These are phyloP conservation scores for Claviceps quebecensis DNA, from an alignment of 2,329 filamentous ascomycete genomes.

Conservation along the genomic window DNA sequence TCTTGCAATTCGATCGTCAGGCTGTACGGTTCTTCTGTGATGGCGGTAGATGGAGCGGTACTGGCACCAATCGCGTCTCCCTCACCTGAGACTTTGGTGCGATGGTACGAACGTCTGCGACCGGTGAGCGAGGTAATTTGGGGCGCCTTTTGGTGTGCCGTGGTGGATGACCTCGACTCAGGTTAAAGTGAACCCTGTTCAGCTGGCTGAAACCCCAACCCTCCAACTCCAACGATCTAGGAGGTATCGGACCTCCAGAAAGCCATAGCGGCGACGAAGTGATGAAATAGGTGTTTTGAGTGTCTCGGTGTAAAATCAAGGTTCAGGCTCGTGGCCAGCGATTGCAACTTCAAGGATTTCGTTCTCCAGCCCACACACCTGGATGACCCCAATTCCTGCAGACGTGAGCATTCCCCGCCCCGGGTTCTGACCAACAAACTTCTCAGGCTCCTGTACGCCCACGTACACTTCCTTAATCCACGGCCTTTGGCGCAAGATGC, in stretches of 20 bases:
- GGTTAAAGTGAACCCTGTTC: background rate
- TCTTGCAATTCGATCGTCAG: background rate
- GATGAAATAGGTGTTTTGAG: background rate
- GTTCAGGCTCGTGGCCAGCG: slow-evolving; percentile 49
- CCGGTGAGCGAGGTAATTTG: background rate
- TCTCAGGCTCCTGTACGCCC: slow-evolving; percentile 79
- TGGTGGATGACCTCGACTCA: background rate
- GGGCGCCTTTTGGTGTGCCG: too few species aligned
- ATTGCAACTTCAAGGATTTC: slow-evolving; percentile 74
- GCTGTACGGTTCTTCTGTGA: background rate
- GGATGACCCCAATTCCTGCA: slow-evolving; percentile 59
- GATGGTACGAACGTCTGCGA: background rate
- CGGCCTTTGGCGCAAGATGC: slow-evolving; percentile 50
- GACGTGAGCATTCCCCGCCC: slow-evolving; percentile 56
- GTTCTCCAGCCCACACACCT: slow-evolving; percentile 60
- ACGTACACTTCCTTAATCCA: slow-evolving; percentile 70
- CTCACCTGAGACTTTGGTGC: background rate
- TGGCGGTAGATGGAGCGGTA: background rate
- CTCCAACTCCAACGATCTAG: background rate
- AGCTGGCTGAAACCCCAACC: background rate
- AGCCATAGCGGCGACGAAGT: background rate
- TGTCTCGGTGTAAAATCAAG: slow-evolving; percentile 2
- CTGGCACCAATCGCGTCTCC: background rate
- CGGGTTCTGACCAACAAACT: slow-evolving; percentile 72
- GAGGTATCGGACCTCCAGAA: background rate